A percentile compares a stretch with the other conserved stretches of the same genome.
Conservation (phyloP, 305 asterid genomes). For the Salvia sclarea region DNA sequence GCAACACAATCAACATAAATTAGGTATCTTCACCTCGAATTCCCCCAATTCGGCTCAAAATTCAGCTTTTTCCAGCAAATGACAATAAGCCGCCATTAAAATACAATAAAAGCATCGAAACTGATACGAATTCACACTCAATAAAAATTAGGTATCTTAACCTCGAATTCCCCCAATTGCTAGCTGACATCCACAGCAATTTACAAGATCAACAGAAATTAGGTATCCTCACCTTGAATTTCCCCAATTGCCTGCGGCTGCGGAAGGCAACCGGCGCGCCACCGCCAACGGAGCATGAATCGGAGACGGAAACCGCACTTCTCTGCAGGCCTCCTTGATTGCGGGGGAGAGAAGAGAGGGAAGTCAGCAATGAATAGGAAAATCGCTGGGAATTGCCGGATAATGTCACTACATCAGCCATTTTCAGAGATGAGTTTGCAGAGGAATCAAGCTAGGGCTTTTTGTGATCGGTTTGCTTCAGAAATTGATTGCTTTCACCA, state of each 20-base stretch:
- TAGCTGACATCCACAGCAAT: no score
- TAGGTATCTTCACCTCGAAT: no score
- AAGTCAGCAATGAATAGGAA: slow-evolving; percentile 50
- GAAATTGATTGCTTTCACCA: slow-evolving; percentile 5
- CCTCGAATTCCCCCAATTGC: no score
- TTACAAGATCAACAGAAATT: no score
- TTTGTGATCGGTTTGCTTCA: slow-evolving; percentile 10
- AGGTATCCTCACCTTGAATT: slow-evolving; percentile 57
- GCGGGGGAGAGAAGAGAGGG: slow-evolving; percentile 47
- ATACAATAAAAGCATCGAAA: no score
- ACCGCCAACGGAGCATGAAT: slow-evolving; percentile 37
- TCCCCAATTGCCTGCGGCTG: slow-evolving; percentile 46
- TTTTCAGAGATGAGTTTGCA: slow-evolving; percentile 40
- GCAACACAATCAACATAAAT: no score
- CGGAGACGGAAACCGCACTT: slow-evolving; percentile 47
- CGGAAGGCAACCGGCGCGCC: slow-evolving; percentile 47
- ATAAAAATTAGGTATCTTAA: no score
- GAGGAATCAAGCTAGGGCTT: not conserved
- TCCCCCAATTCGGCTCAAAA: no score
- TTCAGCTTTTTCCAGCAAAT: no score
- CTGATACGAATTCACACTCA: no score
- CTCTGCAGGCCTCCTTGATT: slow-evolving; percentile 42
- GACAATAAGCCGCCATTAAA: no score
- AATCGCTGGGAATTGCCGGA: slow-evolving; percentile 48
- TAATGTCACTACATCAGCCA: slow-evolving; percentile 66